Evolutionary conservation across 2,329 filamentous ascomycete genomes (phyloP), one percentile per base, ranked within the genome.

Genomic region (Ceratocystis variospora): DNA sequence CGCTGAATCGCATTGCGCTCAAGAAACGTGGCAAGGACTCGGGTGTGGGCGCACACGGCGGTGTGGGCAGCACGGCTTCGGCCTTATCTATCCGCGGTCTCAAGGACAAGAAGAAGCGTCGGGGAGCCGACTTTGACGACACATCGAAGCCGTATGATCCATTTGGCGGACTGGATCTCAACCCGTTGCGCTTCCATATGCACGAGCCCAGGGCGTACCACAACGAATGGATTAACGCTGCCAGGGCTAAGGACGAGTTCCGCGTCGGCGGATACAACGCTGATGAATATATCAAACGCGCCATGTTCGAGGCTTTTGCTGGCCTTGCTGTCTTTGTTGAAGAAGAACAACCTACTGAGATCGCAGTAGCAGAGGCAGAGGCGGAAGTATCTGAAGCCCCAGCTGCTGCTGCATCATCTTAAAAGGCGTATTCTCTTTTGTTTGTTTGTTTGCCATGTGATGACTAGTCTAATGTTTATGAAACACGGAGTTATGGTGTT

Each of bases 271-370:
- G 94, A 0, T 97, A 95, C 76, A 86, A 87, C 71, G 79, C 93
- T 55, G 79, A 83, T 44, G 91, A 96, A 73, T 97, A 94, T 73
- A 89, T 90, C 71, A 80, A 85, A 6, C 81, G 92, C 28, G 87
- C 89, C 28, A 78, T 99, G 73, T 88, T 90, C 68, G 92, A 96
- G 73, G 91, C 93, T 0, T 97, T 96, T 76, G 85, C 89, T 0
- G 94, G 95, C 0, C 75, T 99, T 68, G 90, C 89, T 0, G 89
- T 96, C 53, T 95, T 96, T 71, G 79, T 99, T 53, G 87, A 83
- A 45, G 90, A 96, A 59, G 92, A 96, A 72, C 83, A 83, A 75
- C 71, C 73, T 1, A 72, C 71, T 1, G 76, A 78, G 57, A 74
- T 71, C 59, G 19, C 25, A 15, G 10, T 45, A 15, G 15, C 53